Evolutionary conservation across 1,284 basidiomycete species (phyloP), one percentile per base, ranked within the genome.

Genomic region (Sphagnurus paluster): DNA sequence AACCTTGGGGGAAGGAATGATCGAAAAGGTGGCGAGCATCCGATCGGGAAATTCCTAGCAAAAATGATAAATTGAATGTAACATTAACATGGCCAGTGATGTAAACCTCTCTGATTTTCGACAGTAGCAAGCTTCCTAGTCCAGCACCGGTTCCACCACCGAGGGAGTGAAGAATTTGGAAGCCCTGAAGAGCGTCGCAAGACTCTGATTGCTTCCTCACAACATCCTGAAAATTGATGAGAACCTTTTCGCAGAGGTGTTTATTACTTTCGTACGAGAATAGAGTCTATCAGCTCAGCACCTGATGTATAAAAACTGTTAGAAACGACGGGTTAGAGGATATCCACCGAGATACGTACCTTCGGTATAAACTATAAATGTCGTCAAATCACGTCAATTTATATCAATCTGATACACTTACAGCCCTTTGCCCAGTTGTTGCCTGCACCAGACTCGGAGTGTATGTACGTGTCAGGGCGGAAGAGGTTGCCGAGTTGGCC

Each of bases 391-490:
- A 32, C 25, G 19, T 20, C 35, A 41, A 5, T 43, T 42, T 32
- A 20, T 25, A 5, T 19, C 16, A 5, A 17, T 4, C 37, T 39
- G 9, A 23, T 24, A 40, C 5, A 80, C 86, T 68, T 56, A 89
- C 86, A 88, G 74, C 87, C 88, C 72, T 94, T 94, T 29, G 91
- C 90, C 86, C 90, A 95, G 61, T 95, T 96, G 65, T 96, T 97
- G 23, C 92, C 93, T 13, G 94, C 94, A 50, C 95, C 89, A 35
- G 74, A 72, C 26, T 82, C 73, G 1, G 82, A 79, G 43, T 81
- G 78, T 46, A 96, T 70, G 63, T 83, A 96, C 3, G 93, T 95
- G 65, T 96, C 93, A 9, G 94, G 94, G 46, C 87, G 80, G 72
- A 93, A 98, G 19, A 98, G 76, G 6, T 62, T 56, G 3, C 92